phyloP scores from a whole-genome alignment of 2,329 filamentous ascomycete genomes.

The Fusarium oligoseptatum region DNA sequence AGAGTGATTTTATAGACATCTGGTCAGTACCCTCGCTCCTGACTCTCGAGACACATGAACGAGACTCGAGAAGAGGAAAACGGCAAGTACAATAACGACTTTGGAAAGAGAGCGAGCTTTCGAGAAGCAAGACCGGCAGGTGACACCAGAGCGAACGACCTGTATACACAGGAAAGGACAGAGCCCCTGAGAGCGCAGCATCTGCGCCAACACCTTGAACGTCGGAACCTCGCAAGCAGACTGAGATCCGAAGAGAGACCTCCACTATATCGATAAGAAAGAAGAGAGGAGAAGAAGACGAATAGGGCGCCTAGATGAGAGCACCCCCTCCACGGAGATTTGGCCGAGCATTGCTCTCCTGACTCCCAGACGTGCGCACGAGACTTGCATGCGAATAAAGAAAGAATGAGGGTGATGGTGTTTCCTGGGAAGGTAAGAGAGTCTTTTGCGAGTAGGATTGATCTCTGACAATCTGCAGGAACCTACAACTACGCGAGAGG shows the following conservation, averaged over 20 bases:
- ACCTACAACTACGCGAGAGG: too few relatives aligned
- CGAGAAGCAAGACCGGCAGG: not conserved
- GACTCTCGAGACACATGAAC: not conserved
- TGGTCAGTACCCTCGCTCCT: too few relatives aligned
- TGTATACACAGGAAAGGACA: not conserved
- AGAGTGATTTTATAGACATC: too few relatives aligned
- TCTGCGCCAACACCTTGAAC: not conserved
- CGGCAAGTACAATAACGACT: not conserved
- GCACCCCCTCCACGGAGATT: not conserved
- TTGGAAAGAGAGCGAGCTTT: not conserved
- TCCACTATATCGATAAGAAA: not conserved
- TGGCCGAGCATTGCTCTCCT: not conserved
- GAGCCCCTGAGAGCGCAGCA: not conserved
- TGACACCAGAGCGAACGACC: not conserved
- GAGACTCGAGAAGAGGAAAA: not conserved
- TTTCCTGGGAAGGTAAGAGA: not conserved
- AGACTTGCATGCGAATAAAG: not conserved
- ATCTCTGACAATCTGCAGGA: not conserved
- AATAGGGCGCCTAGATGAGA: not conserved
- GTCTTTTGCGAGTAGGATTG: not conserved
- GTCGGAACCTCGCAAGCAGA: not conserved
- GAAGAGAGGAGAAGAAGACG: not conserved
- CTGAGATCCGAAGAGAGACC: not conserved
- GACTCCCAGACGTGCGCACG: not conserved
- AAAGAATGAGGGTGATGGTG: not conserved